These are phyloP conservation scores for Hygrocybe punicea DNA, from an alignment of 768 basidiomycete genomes.

Conservation along the genomic window DNA sequence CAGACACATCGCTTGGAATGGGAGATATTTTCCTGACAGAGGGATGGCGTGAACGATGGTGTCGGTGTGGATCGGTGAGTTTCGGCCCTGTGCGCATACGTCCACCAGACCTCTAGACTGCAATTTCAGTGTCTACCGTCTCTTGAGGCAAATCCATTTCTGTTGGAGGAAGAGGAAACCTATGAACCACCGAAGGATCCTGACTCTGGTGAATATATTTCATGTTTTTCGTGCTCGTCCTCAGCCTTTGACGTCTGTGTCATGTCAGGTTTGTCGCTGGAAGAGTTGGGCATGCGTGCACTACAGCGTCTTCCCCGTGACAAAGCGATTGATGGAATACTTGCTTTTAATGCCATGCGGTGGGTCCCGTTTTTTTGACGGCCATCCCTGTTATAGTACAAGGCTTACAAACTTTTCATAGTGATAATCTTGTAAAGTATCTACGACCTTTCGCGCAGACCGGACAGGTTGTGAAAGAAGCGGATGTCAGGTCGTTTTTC, in stretches of 20 bases:
- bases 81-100: slow-evolving; percentile 1
- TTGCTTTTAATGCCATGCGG: slow-evolving; percentile 83
- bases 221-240: neutral
- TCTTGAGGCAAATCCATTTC: slow-evolving; percentile 52
- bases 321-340: slow-evolving; percentile 76
- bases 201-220: slow-evolving; percentile 59
- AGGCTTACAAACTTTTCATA: slow-evolving; percentile 24
- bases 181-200: slow-evolving; percentile 86
- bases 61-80: slow-evolving; percentile 60
- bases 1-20: slow-evolving; percentile 40
- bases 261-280: slow-evolving; percentile 63
- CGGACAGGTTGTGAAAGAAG: slow-evolving; percentile 69
- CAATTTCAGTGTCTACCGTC: slow-evolving; percentile 55
- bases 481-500: slow-evolving; percentile 69
- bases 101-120: slow-evolving; percentile 5
- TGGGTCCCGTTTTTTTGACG: slow-evolving; percentile 30
- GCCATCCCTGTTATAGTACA: slow-evolving; percentile 1
- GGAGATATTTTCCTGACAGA: slow-evolving; percentile 77
- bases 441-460: slow-evolving; percentile 76
- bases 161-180: slow-evolving; percentile 76
- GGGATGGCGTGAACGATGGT: slow-evolving; percentile 77
- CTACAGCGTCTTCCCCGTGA: slow-evolving; percentile 72
- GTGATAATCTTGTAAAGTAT: slow-evolving; percentile 68
- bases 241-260: neutral
- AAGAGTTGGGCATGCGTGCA: slow-evolving; percentile 81